Evolutionary conservation across 768 basidiomycete species (phyloP), one percentile per base, ranked within the genome.

Genomic region (Psilocybe tampanensis): DNA sequence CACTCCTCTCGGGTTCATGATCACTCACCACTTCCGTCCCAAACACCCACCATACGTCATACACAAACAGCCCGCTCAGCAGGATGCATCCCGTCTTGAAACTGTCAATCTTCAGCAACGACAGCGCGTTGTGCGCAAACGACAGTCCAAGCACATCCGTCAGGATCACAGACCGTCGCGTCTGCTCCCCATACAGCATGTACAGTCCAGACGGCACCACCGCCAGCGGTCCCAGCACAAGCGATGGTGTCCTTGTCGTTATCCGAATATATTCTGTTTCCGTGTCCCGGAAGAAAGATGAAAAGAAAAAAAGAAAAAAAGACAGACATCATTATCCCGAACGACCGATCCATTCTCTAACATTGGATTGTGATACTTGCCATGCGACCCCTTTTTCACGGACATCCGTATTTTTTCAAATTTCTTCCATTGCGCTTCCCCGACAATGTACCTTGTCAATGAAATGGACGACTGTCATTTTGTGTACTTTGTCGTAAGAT

Each of bases 1-100:
- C 11, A 39, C 44, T 52, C 21, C 29, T 41, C 24, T 17, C 12
- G 26, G 5, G 26, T 12, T 15, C 23, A 15, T 52, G 49, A 18
- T 36, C 26, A 76, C 89, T 68, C 70, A 91, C 91, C 72, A 94
- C 91, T 65, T 86, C 82, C 0, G 90, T 90, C 18, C 90, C 91
- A 69, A 95, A 95, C 2, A 95, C 94, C 92, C 92, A 97, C 83
- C 88, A 96, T 39, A 97, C 84, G 68, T 98, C 96, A 68, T 98
- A 98, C 41, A 97, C 44, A 74, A 98, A 94, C 21, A 99, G 76
- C 4, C 92, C 94, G 2, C 82, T 81, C 5, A 99, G 78, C 2
- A 98, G 80, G 58, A 94, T 84, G 39, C 81, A 80, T 7, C 94
- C 96, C 15, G 96, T 97, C 65, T 80, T 73, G 79, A 98, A 96